Base-by-base conservation (phyloP, 176 grass and related monocot species). In the Musa troglodytarum region DNA sequence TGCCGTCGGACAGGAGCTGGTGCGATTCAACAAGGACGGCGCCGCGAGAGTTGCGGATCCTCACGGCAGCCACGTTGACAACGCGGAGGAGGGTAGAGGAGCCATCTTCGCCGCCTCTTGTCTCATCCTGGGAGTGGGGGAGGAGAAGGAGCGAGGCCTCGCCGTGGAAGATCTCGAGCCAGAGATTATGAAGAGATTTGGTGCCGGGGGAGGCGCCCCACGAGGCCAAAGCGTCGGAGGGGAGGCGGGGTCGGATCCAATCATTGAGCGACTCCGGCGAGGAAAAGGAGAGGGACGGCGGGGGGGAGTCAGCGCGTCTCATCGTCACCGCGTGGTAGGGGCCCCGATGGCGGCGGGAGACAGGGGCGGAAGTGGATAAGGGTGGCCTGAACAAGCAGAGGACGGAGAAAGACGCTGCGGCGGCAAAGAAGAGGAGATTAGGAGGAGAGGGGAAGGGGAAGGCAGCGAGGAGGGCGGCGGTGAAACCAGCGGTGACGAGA, bases 1-100 rank as follows among this genome's bases (percentile, higher is more conserved):
- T 78, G 63, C 88, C 95, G 78, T 98, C 95, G 6, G 95, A 98
- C 23, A 98, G 81, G 51, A 98, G 88, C 84, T 98, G 88, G 1
- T 84, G 67, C n/a, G 86, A 83, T 74, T 98, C 94, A 1, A 98
- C 77, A 28, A 98, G 83, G 52, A 74, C 68, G 73, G 81, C 86
- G 16, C 88, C 94, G 11, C 72, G 53, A 0, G 82, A 16, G 79
- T 93, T 98, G 3, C 84, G 75, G 80, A 98, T 87, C 29, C 49
- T 63, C 50, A 98, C 87, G n/a, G 82, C 83, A 34, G 84, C 88
- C 0, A 98, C 90, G 22, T 87, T 84, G 53, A 98, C 95, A 14
- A 82, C 87, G 68, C 95, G 90, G 65, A 98, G 81, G 1, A 86
- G 6, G 24, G 58, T 11, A 23, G 10, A 69, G 19, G 49, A 71